phyloP scores from a whole-genome alignment of 129 eudicot genomes.

The Tagetes erecta region DNA sequence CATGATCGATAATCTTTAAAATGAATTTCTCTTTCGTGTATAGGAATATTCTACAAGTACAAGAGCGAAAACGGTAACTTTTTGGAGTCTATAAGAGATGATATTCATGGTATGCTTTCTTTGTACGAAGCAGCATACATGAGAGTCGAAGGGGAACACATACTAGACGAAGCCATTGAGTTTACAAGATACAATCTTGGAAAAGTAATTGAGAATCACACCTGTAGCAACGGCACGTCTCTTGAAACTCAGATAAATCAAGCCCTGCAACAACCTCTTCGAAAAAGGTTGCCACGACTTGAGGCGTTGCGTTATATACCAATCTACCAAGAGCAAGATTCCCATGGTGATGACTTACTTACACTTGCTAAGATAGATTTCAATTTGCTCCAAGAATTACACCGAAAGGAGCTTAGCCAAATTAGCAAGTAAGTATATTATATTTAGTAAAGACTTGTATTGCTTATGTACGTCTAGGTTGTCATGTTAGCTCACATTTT shows the following conservation, averaged over 20 bases:
- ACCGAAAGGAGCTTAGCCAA: conserved; percentile 43
- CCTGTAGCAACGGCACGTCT: not conserved
- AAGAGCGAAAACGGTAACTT: conserved; percentile 30
- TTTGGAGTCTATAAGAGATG: conserved; percentile 13
- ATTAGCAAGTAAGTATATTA: conserved; percentile 20
- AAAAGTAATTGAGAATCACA: not conserved
- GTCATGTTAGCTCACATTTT: no score
- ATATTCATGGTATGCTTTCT: conserved; percentile 43
- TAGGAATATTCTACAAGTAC: conserved; percentile 40
- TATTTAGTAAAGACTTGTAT: not conserved
- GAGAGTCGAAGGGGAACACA: conserved; percentile 41
- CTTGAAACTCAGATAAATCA: conserved; percentile 37
- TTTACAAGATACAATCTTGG: conserved; percentile 35
- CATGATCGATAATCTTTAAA: not conserved
- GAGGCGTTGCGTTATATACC: conserved; percentile 44
- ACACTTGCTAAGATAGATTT: conserved; percentile 54
- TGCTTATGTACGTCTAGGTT: no score
- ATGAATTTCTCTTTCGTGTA: not conserved
- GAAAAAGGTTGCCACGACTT: conserved; percentile 36
- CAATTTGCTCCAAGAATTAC: conserved; percentile 48
- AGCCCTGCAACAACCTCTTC: conserved; percentile 38
- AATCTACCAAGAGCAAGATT: conserved; percentile 40
- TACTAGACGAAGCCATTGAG: conserved; percentile 40
- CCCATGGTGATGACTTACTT: conserved; percentile 28
- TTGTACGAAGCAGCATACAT: conserved; percentile 53